Base-by-base conservation (phyloP, 1,139 yeast genomes). In the Diutina pseudorugosa region DNA sequence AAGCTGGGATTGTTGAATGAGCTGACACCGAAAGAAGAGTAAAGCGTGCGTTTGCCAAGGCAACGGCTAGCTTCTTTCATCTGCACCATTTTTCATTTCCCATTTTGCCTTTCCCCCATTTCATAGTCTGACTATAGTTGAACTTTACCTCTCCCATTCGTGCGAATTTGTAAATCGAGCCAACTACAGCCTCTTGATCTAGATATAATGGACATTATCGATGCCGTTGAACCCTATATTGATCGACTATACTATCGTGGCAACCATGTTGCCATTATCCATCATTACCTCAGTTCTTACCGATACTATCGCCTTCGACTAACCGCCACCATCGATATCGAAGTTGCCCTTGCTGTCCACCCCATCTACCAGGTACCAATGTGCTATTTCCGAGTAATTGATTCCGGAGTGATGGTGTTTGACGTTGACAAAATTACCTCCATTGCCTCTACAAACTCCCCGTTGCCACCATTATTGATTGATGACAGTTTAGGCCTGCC, bases 1-100 rank as follows among this genome's bases (percentile, higher is more conserved):
- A 73, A 74, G 58, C 72, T 72, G 61, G 66, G 68, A 30, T 69
- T 74, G 58, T 69, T 74, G 62, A 72, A 74, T 56, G 79, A 74
- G 56, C 65, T 71, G 30, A 71, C 75, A 53, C 56, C 52, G 56
- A 65, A 63, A 36, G 67, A 64, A 51, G 64, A 62, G 50, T 64
- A 57, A 52, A 41, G 27, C 50, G 16, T 3, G 12, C 9, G 23
- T 3, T 27, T 27, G 30, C 30, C 30, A 27, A 30, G n/a, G n/a
- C n/a, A 12, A 11, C 36, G n/a, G 6, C n/a, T 27, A 27, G 25
- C 25, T 7, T 30, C n/a, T 14, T 3, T 30, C 36, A 30, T 30
- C 36, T 30, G 36, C 36, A 30, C 36, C 36, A 30, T 30, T 14
- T 11, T 30, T 30, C 36, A 30, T 30, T 30, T 30, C 36, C 36